Percentiles rank a stretch among this genome's conserved stretches.
phyloP scores from a whole-genome alignment of 768 basidiomycete species.

The Lactifluus echinatus region DNA sequence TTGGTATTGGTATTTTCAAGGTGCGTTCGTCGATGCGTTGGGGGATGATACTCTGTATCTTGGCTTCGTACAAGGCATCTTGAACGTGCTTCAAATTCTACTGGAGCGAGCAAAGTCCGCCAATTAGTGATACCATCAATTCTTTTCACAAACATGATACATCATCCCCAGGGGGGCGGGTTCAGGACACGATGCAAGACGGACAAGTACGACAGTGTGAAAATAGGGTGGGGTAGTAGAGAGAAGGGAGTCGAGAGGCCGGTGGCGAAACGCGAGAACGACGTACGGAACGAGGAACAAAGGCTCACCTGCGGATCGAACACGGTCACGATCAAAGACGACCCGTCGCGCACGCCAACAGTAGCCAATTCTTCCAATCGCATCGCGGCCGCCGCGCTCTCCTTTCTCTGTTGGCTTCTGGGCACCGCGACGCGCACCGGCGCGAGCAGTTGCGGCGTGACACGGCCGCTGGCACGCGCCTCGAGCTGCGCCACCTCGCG shows the following conservation, averaged over 20 bases:
- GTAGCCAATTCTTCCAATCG: constrained; percentile 66
- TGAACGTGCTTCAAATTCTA: constrained; percentile 75
- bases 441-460: constrained; percentile 63
- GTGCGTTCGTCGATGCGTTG: constrained; percentile 64
- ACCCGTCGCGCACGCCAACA: constrained; percentile 72
- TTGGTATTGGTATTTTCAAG: constrained; percentile 72
- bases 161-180: too few relatives aligned
- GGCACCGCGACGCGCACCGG: constrained; percentile 51
- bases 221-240: too few relatives aligned
- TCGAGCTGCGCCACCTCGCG: constrained; percentile 70
- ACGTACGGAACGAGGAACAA: neutral
- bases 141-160: too few relatives aligned
- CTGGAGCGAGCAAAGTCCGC: constrained; percentile 24
- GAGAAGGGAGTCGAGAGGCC: too few relatives aligned
- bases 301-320: constrained; percentile 68
- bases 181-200: neutral
- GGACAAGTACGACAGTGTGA: neutral
- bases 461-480: constrained; percentile 63
- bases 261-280: too few relatives aligned
- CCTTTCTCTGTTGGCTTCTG: constrained; percentile 21
- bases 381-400: constrained; percentile 14
- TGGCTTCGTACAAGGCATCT: constrained; percentile 65
- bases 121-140: too few relatives aligned
- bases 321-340: constrained; percentile 60
- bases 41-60: constrained; percentile 62